A percentile compares a stretch with the other conserved stretches of the same genome.
Evolutionary conservation across 805 yeast species (phyloP).

Genomic region (Tetrapisispora pingtungensis): DNA sequence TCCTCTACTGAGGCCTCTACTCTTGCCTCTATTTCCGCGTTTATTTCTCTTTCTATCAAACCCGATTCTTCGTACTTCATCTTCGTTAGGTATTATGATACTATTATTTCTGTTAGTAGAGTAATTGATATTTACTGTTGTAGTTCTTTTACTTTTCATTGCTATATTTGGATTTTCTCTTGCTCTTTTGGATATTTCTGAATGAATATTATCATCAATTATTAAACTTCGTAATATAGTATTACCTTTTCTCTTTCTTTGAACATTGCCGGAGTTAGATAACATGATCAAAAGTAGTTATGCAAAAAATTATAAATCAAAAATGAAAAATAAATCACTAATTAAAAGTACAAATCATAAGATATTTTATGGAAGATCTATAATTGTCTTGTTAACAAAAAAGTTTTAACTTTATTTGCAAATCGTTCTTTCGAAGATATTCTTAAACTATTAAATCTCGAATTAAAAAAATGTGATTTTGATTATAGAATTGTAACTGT

Average conservation of each 20-base stretch:
- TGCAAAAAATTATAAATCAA: no score
- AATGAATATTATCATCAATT: conserved; percentile 21
- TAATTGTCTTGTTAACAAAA: no score
- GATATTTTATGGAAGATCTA: no score
- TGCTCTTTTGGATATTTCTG: conserved; percentile 8
- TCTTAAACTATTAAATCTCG: no score
- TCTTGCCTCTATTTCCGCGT: background rate
- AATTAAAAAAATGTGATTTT: no score
- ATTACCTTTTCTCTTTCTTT: background rate
- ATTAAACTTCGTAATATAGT: conserved; percentile 12
- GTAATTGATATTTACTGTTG: conserved; percentile 3
- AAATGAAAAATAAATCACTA: no score
- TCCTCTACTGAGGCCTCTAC: no score
- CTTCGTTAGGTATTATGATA: background rate
- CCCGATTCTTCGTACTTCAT: background rate
- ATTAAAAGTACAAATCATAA: no score
- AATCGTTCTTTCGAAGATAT: no score
- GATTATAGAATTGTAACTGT: no score
- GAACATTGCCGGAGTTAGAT: background rate
- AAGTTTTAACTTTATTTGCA: no score
- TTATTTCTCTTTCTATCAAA: background rate
- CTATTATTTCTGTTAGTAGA: background rate
- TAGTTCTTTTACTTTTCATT: conserved; percentile 3
- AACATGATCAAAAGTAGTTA: background rate
- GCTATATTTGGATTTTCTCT: conserved; percentile 2